These are phyloP conservation scores for thale cress (Arabidopsis thaliana) DNA, from an alignment of 345 rosid genomes.

Conservation along the genomic window DNA sequence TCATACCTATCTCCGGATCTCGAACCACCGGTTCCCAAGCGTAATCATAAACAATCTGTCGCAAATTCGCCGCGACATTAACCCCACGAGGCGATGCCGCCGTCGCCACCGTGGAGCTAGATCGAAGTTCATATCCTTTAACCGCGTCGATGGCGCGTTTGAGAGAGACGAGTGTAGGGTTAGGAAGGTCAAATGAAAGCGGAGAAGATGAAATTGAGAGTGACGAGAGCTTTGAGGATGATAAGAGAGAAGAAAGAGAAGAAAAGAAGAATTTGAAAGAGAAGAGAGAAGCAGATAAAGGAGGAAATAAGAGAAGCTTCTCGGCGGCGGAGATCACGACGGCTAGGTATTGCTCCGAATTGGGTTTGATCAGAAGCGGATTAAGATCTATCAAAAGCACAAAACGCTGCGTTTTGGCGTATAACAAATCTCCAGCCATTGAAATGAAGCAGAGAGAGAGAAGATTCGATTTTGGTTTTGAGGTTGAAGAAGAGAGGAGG, in stretches of 20 bases:
- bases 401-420: slow-evolving; percentile 71
- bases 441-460: slow-evolving; percentile 29
- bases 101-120: background rate
- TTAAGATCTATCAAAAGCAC: slow-evolving; percentile 78
- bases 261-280: slow-evolving; percentile 86
- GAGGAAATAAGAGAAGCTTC: slow-evolving; percentile 63
- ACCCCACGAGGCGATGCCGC: slow-evolving; percentile 45
- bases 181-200: slow-evolving; percentile 70
- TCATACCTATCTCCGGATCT: slow-evolving; percentile 50
- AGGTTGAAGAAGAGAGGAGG: slow-evolving; percentile 13
- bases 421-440: slow-evolving; percentile 54
- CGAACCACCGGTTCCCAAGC: slow-evolving; percentile 68
- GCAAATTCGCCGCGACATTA: slow-evolving; percentile 63
- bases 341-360: slow-evolving; percentile 49
- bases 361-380: slow-evolving; percentile 56
- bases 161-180: slow-evolving; percentile 61
- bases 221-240: slow-evolving; percentile 74
- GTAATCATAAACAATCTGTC: slow-evolving; percentile 82
- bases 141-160: slow-evolving; percentile 44
- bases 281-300: slow-evolving; percentile 66
- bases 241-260: slow-evolving; percentile 85
- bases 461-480: slow-evolving; percentile 13
- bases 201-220: slow-evolving; percentile 57
- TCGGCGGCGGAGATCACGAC: slow-evolving; percentile 60
- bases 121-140: background rate